phyloP scores from a whole-genome alignment of 805 yeast species.

The Tetrapisispora pingtungensis region DNA sequence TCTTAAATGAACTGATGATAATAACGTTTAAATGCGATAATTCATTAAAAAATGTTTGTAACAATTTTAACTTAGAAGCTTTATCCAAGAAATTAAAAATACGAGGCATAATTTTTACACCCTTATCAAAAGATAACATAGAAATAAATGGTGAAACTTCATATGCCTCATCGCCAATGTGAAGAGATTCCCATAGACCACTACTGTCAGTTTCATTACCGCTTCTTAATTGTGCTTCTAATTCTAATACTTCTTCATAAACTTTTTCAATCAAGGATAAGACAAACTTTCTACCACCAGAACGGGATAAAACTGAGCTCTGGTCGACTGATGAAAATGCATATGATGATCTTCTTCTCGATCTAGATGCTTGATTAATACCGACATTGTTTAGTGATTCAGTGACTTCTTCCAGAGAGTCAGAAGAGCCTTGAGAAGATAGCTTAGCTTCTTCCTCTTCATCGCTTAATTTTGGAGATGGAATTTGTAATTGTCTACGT shows the following conservation, averaged over 20 bases:
- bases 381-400: conserved; percentile 26
- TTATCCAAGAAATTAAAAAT: conserved; percentile 70
- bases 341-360: conserved; percentile 30
- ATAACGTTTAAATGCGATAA: conserved; percentile 72
- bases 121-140: conserved; percentile 73
- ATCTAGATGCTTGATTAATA: conserved; percentile 15
- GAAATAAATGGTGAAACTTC: conserved; percentile 75
- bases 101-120: conserved; percentile 81
- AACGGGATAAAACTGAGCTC: conserved; percentile 27
- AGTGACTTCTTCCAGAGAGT: conserved; percentile 26
- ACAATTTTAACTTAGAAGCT: conserved; percentile 66
- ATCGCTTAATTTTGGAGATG: conserved; percentile 26
- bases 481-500: conserved; percentile 68
- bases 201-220: conserved; percentile 36
- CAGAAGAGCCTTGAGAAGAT: conserved; percentile 13
- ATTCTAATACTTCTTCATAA: conserved; percentile 62
- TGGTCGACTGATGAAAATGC: conserved; percentile 28
- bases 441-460: conserved; percentile 36
- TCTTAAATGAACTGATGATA: conserved; percentile 67
- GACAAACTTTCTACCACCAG: conserved; percentile 41
- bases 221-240: conserved; percentile 68
- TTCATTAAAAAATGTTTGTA: conserved; percentile 70
- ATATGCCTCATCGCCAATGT: conserved; percentile 48
- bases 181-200: conserved; percentile 69
- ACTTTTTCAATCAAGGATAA: conserved; percentile 68